A percentile compares a stretch with the other conserved stretches of the same genome.
phyloP scores from a whole-genome alignment of 306 rosid genomes.

The Boehmeria nivea region DNA sequence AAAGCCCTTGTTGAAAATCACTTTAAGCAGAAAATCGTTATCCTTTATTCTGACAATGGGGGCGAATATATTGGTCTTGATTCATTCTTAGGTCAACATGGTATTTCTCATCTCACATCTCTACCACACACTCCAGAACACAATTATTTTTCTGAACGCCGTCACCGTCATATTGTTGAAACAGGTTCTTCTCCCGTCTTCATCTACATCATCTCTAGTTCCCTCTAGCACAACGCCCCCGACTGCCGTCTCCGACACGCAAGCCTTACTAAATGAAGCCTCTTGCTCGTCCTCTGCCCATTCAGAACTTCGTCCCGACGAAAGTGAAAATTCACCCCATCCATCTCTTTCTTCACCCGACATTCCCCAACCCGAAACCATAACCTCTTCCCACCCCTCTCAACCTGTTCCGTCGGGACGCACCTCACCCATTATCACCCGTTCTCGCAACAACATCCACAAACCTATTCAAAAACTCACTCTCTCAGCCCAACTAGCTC shows the following conservation, averaged over 20 bases:
- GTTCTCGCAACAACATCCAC: neutral
- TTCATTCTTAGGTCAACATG: neutral
- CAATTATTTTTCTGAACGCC: neutral
- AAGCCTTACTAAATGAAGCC: too few relatives aligned
- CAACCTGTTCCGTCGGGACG: neutral
- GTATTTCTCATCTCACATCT: neutral
- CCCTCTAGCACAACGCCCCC: too few relatives aligned
- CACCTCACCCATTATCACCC: neutral
- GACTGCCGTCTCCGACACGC: too few relatives aligned
- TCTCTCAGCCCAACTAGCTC: neutral
- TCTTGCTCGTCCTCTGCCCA: too few relatives aligned
- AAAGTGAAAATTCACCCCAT: too few relatives aligned
- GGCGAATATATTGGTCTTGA: neutral
- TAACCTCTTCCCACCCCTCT: neutral
- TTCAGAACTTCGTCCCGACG: too few relatives aligned
- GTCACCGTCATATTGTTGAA: neutral
- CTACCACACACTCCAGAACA: neutral
- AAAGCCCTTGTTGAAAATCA: neutral
- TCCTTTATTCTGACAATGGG: neutral
- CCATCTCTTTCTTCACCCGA: neutral
- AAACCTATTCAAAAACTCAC: neutral
- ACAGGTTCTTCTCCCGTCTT: neutral
- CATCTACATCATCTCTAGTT: too few relatives aligned
- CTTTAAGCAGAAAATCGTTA: neutral
- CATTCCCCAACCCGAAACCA: neutral